Conservation (phyloP, 129 eudicot genomes). For the sunflower (Helianthus annuus) region DNA sequence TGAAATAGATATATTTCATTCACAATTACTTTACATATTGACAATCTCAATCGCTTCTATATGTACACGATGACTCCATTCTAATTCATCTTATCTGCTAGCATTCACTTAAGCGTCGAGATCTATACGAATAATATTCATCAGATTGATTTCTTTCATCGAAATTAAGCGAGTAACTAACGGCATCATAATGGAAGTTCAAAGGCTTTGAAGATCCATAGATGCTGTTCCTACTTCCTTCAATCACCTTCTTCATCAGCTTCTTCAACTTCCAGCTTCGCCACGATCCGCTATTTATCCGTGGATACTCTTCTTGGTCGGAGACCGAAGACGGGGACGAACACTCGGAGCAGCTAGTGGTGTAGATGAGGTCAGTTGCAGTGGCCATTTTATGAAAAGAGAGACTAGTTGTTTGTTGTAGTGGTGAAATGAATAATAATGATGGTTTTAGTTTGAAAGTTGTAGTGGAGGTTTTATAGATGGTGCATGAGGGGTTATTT, state of each 20-base stretch:
- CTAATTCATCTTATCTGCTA: not conserved
- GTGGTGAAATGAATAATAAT: not conserved
- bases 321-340: conserved; percentile 28
- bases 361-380: not conserved
- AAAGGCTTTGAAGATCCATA: conserved; percentile 40
- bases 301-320: conserved; percentile 55
- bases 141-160: conserved; percentile 50
- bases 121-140: conserved; percentile 14
- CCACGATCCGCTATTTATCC: conserved; percentile 5
- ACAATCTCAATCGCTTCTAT: not conserved
- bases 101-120: conserved; percentile 5
- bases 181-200: conserved; percentile 59
- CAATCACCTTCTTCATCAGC: conserved; percentile 51
- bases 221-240: conserved; percentile 49
- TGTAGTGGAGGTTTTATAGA: conserved; percentile 15
- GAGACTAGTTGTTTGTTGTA: conserved; percentile 15
- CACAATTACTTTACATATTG: not conserved
- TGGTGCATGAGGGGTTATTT: not conserved
- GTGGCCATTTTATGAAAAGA: conserved; percentile 3
- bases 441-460: not conserved
- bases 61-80: not conserved
- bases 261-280: conserved; percentile 39
- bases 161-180: conserved; percentile 67
- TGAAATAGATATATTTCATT: not conserved
- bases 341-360: conserved; percentile 12